These are phyloP conservation scores for Emericellopsis cladophorae DNA, from an alignment of 2,329 filamentous ascomycete species.

Conservation along the genomic window DNA sequence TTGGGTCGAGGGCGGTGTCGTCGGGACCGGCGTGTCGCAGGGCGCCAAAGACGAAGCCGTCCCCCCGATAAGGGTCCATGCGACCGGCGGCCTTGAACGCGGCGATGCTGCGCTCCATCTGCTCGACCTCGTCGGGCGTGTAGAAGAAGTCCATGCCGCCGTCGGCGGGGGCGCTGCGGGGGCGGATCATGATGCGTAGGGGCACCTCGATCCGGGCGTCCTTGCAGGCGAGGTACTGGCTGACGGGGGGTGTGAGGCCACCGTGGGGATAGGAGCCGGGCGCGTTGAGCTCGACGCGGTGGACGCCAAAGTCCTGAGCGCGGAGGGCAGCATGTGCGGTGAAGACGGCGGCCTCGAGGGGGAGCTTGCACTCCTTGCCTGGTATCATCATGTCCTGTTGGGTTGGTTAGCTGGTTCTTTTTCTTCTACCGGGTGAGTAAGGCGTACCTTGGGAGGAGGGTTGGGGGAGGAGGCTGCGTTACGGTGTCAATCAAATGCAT, in stretches of 20 bases:
- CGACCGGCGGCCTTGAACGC: constrained; percentile 22
- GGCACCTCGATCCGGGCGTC: constrained; percentile 17
- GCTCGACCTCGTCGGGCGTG: constrained; percentile 23
- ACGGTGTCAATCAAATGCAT: too few relatives aligned
- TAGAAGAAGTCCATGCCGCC: constrained; percentile 34
- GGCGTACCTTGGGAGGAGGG: too few relatives aligned
- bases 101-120: constrained; percentile 28
- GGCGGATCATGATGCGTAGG: constrained; percentile 45
- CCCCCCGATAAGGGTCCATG: constrained; percentile 26
- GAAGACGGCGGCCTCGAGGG: neutral
- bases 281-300: constrained; percentile 41
- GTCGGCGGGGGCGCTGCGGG: constrained; percentile 9
- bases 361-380: too few relatives aligned
- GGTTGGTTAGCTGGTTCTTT: too few relatives aligned
- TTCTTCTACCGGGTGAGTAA: too few relatives aligned
- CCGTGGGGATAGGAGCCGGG: constrained; percentile 34
- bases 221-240: constrained; percentile 21
- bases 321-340: constrained; percentile 13
- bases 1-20: neutral
- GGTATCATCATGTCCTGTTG: too few relatives aligned
- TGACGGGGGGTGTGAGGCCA: constrained; percentile 34
- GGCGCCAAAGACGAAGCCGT: constrained; percentile 45
- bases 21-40: constrained; percentile 11
- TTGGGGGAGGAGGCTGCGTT: too few relatives aligned
- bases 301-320: constrained; percentile 29